Evolutionary conservation across 441 rosid species (phyloP).

Genomic region (Populus hybrid): DNA sequence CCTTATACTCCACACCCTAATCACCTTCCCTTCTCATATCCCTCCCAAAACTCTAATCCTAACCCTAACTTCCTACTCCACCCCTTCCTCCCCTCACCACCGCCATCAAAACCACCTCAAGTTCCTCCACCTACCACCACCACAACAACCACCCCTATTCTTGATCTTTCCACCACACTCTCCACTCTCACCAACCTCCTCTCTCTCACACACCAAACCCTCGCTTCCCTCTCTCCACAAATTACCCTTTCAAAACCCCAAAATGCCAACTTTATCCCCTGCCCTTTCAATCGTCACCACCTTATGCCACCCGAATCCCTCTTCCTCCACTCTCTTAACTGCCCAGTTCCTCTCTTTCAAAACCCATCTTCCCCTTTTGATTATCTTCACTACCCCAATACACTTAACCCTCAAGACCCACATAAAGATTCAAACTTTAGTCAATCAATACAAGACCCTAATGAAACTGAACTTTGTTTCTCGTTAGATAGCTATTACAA

Average conservation of each 20-base stretch:
- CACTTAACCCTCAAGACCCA: constrained; percentile 25
- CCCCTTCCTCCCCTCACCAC: constrained; percentile 5
- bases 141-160: constrained; percentile 13
- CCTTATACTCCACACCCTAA: constrained; percentile 23
- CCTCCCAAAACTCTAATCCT: constrained; percentile 13
- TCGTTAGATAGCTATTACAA: constrained; percentile 47
- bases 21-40: constrained; percentile 13
- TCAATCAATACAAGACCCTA: constrained; percentile 18
- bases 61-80: constrained; percentile 17
- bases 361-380: constrained; percentile 26
- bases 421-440: not conserved
- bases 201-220: constrained; percentile 42
- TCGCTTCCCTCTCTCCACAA: constrained; percentile 24
- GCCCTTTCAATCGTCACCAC: constrained; percentile 55
- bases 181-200: constrained; percentile 47
- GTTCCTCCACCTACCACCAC: constrained; percentile 13
- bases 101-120: constrained; percentile 12
- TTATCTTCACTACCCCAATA: constrained; percentile 46
- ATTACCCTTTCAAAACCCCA: not conserved
- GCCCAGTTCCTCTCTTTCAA: constrained; percentile 44
- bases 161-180: constrained; percentile 47
- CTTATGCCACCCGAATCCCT: constrained; percentile 70
- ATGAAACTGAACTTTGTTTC: constrained; percentile 37
- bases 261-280: constrained; percentile 35
- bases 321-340: constrained; percentile 65